Base-by-base conservation (phyloP, 2,329 filamentous ascomycete genomes). In the Phialemonium atrogriseum region DNA sequence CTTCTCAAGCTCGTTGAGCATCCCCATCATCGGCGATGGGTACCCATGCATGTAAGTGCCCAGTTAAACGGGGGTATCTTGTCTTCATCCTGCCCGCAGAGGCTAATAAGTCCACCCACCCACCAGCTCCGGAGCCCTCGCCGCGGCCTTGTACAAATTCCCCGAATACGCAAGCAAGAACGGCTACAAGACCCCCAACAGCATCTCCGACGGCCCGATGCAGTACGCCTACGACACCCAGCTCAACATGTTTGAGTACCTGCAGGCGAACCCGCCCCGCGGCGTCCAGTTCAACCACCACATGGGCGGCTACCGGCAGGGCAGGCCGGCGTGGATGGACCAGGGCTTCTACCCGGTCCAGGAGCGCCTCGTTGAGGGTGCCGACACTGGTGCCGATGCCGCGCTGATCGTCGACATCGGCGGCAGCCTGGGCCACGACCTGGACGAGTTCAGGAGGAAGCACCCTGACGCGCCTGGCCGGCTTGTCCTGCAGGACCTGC, bases 241-340 rank as follows among this genome's bases (percentile, higher is more conserved):
- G 10, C 36, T 45, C 27, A 50, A 55, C 36, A 46, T 57, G 30
- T 60, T 62, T 21, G 48, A 54, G 25, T 47, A 51, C 28, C 41
- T 56, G 6, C 44, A 50, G 22, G 39, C 46, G 19, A 39, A 38
- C 25, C 41, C 44, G 4, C 45, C 46, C 5, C 49, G 54, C 24
- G 54, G 50, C 0, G 33, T 41, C 13, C 37, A 54, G 19, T 62
- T 62, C 46, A 58, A 61, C 45, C 35, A 50, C 20, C 54, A 56
- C 37, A 62, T 63, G 51, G 43, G 43, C 1, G 55, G 50, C 6
- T 60, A 50, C 30, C 17, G 41, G 7, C 45, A 50, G 21, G 51
- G 50, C 10, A 48, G 48, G 2, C 43, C 45, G 7, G 33, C 37
- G 4, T 55, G 52, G 53, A 47, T 49, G 39, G 43, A 50, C 30